These are phyloP conservation scores for Sporothrix brasiliensis DNA, from an alignment of 2,329 filamentous ascomycete species.

Conservation along the genomic window DNA sequence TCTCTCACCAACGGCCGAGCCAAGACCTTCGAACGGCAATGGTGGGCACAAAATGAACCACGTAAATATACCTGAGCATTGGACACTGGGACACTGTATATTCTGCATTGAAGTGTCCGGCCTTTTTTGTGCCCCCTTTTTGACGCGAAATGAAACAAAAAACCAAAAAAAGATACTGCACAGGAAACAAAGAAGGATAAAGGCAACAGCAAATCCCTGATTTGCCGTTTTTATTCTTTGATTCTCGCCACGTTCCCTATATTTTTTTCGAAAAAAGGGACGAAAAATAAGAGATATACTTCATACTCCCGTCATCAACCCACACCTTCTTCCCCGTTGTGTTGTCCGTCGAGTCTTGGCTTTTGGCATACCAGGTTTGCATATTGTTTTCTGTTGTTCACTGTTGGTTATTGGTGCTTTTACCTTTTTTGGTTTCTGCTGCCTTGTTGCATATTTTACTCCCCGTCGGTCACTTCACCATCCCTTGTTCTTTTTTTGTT, in stretches of 20 bases:
- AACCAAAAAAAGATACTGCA: neutral
- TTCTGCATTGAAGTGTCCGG: neutral
- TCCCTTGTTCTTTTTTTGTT: neutral
- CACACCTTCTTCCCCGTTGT: neutral
- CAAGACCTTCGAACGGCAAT: conserved; percentile 12
- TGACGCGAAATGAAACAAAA: neutral
- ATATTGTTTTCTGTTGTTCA: neutral
- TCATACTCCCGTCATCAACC: conserved; percentile 5
- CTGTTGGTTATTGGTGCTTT: neutral
- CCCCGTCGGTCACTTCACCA: neutral
- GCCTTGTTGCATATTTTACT: neutral
- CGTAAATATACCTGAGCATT: neutral
- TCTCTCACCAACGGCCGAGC: neutral
- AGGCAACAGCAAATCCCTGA: neutral
- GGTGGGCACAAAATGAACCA: conserved; percentile 9
- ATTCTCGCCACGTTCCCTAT: neutral
- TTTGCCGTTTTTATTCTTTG: neutral
- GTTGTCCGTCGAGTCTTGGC: conserved; percentile 21
- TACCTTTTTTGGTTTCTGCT: neutral
- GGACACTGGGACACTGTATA: neutral
- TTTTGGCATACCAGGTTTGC: neutral
- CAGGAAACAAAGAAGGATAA: neutral
- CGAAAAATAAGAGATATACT: no score
- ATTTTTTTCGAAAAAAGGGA: neutral
- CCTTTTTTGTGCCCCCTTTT: conserved; percentile 24